A percentile compares a stretch with the other conserved stretches of the same genome.
These are phyloP conservation scores for Tricholomella constricta DNA, from an alignment of 768 basidiomycete genomes.

Conservation along the genomic window DNA sequence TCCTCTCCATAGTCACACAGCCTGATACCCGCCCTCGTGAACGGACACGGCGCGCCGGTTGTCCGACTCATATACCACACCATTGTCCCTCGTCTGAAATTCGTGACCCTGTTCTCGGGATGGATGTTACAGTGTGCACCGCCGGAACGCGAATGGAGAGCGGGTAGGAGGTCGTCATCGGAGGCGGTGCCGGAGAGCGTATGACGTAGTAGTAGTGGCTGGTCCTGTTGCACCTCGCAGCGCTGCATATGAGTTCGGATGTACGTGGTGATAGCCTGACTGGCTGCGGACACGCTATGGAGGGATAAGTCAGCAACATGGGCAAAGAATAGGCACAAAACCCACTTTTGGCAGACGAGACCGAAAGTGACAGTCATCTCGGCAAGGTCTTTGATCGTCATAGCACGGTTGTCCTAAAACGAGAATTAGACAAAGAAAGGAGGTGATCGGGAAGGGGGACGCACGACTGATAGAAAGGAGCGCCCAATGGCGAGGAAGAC, in stretches of 20 bases:
- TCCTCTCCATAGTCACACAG: constrained; percentile 66
- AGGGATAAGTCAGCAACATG: constrained; percentile 5
- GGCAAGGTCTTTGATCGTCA: constrained; percentile 86
- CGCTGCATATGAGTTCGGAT: constrained; percentile 73
- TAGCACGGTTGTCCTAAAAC: constrained; percentile 72
- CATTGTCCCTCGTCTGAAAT: constrained; percentile 76
- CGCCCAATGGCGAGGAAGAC: constrained; percentile 75
- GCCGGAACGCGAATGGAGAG: constrained; percentile 68
- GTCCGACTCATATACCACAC: constrained; percentile 82
- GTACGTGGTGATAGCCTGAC: constrained; percentile 83
- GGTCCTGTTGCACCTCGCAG: constrained; percentile 70
- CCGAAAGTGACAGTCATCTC: constrained; percentile 67
- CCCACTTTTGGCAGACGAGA: constrained; percentile 74
- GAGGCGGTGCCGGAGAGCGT: constrained; percentile 67
- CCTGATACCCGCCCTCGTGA: constrained; percentile 70
- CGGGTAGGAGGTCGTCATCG: constrained; percentile 76
- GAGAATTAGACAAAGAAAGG: constrained; percentile 14
- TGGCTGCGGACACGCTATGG: constrained; percentile 70
- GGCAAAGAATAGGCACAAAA: constrained; percentile 4
- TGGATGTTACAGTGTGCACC: constrained; percentile 54
- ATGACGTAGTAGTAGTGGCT: constrained; percentile 73
- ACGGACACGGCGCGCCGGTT: constrained; percentile 76
- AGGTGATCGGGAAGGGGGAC: constrained; percentile 31
- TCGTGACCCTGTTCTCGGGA: constrained; percentile 54
- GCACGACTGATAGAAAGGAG: constrained; percentile 71